Evolutionary conservation across 768 basidiomycete genomes (phyloP), one percentile per base, ranked within the genome.

Genomic region (Gloeopeniophorella convolvens): DNA sequence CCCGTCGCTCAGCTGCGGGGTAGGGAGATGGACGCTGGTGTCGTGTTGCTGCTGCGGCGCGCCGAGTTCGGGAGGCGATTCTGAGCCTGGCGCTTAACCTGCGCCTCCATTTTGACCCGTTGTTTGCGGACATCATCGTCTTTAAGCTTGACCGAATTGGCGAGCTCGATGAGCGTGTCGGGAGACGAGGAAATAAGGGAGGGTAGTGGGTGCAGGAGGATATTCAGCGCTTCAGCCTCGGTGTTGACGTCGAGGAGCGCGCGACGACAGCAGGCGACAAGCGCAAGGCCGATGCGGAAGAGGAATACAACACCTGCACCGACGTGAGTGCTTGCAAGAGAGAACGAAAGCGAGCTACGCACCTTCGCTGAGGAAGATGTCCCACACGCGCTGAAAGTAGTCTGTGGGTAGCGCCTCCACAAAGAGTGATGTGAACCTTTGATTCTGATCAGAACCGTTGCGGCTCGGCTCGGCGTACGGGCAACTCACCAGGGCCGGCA

Each of bases 281-380:
- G 64, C 0, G 82, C 81, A 3, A 91, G 70, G 3, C 78, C 87
- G 3, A 86, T 70, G n/a, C 89, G 83, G 60, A 86, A 72, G 28
- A 91, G 68, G 71, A 82, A 85, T 0, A 83, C 74, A 18, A 87
- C 68, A 6, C 88, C 88, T 90, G 49, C 12, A 31, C 30, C 7
- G 13, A n/a, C n/a, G 50, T 18, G 5, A 4, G 21, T 18, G 24
- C 11, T 33, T 7, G 42, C n/a, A 16, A 6, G 9, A 27, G 16
- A 2, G 28, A n/a, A 18, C 9, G 13, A 31, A n/a, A 31, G 8
- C 16, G n/a, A 42, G 12, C n/a, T 7, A 51, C 70, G 23, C 62
- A 88, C 88, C 89, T 67, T 91, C 89, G 55, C 75, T 86, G 16
- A 91, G 65, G 61, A 90, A 90, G 3, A 91, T 62, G 61, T 90